Base-by-base conservation (phyloP, 2,329 filamentous ascomycete genomes). In the Penicillium sp. region DNA sequence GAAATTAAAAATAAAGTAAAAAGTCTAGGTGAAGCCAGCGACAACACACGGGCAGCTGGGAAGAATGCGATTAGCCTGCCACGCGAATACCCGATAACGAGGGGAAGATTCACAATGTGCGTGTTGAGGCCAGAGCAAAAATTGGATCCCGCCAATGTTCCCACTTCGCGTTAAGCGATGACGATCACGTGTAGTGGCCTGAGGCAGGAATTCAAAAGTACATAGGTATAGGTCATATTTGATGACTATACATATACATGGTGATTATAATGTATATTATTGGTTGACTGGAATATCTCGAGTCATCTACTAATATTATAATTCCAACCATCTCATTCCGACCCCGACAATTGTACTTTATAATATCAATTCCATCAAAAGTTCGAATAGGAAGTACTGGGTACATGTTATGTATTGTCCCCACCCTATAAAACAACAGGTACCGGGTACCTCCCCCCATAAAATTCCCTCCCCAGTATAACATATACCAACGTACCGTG, bases 141-240 rank as follows among this genome's bases (percentile, higher is more conserved):
- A 70, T 69, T 68, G 61, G 58, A 57, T 60, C 58, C 64, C 61
- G 55, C 58, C 55, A 63, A 55, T 61, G 57, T 64, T 62, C 68
- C 73, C 69, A 67, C 64, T 66, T 71, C 60, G 65, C 70, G 68
- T 68, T 73, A 73, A 73, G 70, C 71, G 71, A 73, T 67, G 58
- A 23, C 45, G 43, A 48, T 71, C 70, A 73, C 69, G 66, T 73
- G 70, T 58, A 16, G 2, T 21, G 10, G 56, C 58, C 57, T 60
- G 16, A 61, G 59, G 57, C 39, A 23, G 11, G 23, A 16, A 34
- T 4, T 11, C 15, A 29, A 33, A 19, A 23, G 29, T 29, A 29
- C 27, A 29, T 10, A 10, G 2, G 10, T 1, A 36, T 25, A 16
- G 39, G 48, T 50, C 48, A 50, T 41, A 50, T 50, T 50, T 11